Percentiles rank a stretch among this genome's conserved stretches.
phyloP scores from a whole-genome alignment of 495 filamentous ascomycete species.

The Aspergillus nanangensis region DNA sequence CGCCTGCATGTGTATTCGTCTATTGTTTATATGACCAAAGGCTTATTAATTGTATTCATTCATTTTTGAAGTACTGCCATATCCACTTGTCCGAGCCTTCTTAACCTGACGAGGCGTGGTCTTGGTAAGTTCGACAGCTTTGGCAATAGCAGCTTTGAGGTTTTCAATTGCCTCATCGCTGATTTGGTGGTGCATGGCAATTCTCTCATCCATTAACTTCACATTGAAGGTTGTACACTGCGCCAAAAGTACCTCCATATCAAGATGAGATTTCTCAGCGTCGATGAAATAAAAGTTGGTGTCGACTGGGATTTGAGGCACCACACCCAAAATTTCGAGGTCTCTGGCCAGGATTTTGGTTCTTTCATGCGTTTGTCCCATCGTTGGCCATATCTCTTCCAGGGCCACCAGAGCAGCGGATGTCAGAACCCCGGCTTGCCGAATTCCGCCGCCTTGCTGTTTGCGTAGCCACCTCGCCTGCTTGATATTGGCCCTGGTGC shows the following conservation, averaged over 20 bases:
- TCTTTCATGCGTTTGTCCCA: conserved; percentile 47
- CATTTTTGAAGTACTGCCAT: conserved; percentile 17
- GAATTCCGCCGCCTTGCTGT: conserved; percentile 21
- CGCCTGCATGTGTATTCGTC: not conserved
- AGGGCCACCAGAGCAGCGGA: conserved; percentile 21
- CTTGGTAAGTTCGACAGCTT: conserved; percentile 12
- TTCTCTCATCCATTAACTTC: conserved; percentile 19
- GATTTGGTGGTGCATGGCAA: conserved; percentile 23
- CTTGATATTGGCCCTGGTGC: conserved; percentile 12
- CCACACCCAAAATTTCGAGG: conserved; percentile 54
- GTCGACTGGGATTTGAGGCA: conserved; percentile 56
- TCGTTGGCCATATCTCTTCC: conserved; percentile 60
- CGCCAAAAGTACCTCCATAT: conserved; percentile 18
- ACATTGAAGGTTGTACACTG: conserved; percentile 15
- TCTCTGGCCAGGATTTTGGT: conserved; percentile 50
- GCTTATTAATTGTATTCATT: conserved; percentile 22
- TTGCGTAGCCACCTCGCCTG: conserved; percentile 22
- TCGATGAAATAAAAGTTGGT: conserved; percentile 81
- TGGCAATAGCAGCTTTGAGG: conserved; percentile 16
- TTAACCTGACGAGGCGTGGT: conserved; percentile 7
- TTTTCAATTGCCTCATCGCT: conserved; percentile 18
- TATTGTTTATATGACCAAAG: too few species aligned
- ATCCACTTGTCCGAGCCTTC: conserved; percentile 7
- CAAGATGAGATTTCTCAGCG: conserved; percentile 33
- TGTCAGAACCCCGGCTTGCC: conserved; percentile 22